Percentiles rank a stretch among this genome's conserved stretches.
Conservation (phyloP, 345 rosid genomes). For the Sisymbrium altissimum region DNA sequence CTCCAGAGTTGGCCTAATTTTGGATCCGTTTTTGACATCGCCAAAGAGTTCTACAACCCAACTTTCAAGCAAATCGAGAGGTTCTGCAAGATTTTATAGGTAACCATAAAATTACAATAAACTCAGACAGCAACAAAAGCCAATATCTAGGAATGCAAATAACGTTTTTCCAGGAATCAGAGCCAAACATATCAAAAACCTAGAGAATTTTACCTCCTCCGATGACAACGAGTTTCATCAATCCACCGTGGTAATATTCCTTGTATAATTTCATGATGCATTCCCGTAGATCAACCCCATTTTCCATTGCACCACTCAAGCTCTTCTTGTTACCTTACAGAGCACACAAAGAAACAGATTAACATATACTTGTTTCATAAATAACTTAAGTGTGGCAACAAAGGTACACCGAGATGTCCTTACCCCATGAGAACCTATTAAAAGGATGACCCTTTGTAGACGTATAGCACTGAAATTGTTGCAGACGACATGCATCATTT, state of each 20-base stretch:
- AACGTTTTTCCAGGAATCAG: neutral
- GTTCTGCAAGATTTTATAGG: constrained; percentile 51
- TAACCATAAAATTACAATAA: neutral
- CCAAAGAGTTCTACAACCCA: constrained; percentile 86
- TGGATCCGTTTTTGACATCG: constrained; percentile 63
- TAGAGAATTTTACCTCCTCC: constrained; percentile 73
- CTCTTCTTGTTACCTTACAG: constrained; percentile 89
- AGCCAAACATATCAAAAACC: constrained; percentile 16
- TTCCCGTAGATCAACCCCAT: constrained; percentile 77
- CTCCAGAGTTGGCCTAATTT: constrained; percentile 48
- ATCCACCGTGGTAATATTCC: constrained; percentile 76
- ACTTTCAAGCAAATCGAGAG: constrained; percentile 80
- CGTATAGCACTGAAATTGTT: constrained; percentile 91
- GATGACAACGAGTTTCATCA: constrained; percentile 94
- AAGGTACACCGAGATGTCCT: constrained; percentile 31
- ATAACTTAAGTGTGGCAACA: constrained; percentile 19
- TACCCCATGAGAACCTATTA: constrained; percentile 89
- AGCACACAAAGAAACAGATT: constrained; percentile 21
- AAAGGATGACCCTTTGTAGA: constrained; percentile 66
- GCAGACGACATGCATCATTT: constrained; percentile 88
- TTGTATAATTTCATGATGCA: constrained; percentile 61
- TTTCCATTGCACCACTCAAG: constrained; percentile 79
- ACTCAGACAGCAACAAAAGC: neutral
- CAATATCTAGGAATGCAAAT: neutral
- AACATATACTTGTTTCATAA: constrained; percentile 5